A percentile compares a stretch with the other conserved stretches of the same genome.
phyloP scores from a whole-genome alignment of 163 green algal genomes.

The Prototheca cutis region DNA sequence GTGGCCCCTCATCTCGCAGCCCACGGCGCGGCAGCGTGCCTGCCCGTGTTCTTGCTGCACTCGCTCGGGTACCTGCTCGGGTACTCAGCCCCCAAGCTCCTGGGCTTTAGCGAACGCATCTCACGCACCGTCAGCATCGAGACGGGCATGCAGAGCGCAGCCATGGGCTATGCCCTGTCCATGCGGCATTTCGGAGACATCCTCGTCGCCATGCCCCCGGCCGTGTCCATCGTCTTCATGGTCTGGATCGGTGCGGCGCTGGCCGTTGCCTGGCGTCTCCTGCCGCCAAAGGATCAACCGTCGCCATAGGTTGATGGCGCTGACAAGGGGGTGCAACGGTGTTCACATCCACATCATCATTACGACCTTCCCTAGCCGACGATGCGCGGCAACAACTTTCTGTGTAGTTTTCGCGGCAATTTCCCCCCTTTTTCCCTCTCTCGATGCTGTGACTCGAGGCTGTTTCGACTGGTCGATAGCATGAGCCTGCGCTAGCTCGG shows the following conservation, averaged over 20 bases:
- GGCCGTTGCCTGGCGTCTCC: slow-evolving; percentile 47
- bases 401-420: too few species aligned
- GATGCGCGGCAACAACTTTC: too few species aligned
- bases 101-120: slow-evolving; percentile 57
- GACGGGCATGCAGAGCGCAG: slow-evolving; percentile 61
- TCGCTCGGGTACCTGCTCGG: slow-evolving; percentile 50
- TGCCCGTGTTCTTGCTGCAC: slow-evolving; percentile 60
- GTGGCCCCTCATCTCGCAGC: slow-evolving; percentile 39
- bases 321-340: too few species aligned
- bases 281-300: slow-evolving; percentile 16
- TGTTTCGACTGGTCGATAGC: too few species aligned
- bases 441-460: too few species aligned
- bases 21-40: slow-evolving; percentile 32
- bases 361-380: too few species aligned
- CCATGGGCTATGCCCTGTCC: slow-evolving; percentile 23
- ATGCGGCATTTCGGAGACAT: slow-evolving; percentile 61
- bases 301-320: too few species aligned
- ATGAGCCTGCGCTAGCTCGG: too few species aligned
- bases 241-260: slow-evolving; percentile 50
- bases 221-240: slow-evolving; percentile 78
- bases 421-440: too few species aligned
- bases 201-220: slow-evolving; percentile 60
- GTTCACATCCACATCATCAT: too few species aligned
- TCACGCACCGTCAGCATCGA: slow-evolving; percentile 64
- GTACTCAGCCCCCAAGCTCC: slow-evolving; percentile 49